A percentile compares a stretch with the other conserved stretches of the same genome.
Evolutionary conservation across 345 rosid genomes (phyloP).

Genomic region (Melastoma malabathricum): DNA sequence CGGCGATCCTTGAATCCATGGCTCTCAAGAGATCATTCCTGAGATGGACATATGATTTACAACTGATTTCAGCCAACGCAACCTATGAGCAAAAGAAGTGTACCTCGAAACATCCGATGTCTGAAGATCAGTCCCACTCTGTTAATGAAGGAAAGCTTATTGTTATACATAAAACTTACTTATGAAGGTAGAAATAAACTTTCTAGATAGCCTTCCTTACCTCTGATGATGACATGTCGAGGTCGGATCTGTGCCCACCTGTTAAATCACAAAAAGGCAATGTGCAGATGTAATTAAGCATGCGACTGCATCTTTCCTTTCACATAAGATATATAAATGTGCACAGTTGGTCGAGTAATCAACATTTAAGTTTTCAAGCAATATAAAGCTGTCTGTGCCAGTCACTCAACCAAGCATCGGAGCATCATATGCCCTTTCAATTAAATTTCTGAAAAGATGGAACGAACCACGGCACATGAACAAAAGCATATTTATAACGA

Average conservation of each 20-base stretch:
- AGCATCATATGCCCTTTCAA: neutral
- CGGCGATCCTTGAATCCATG: conserved; percentile 43
- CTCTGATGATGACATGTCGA: no score
- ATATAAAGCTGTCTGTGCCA: neutral
- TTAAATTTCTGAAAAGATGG: neutral
- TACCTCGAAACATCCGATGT: conserved; percentile 41
- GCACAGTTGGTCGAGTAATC: neutral
- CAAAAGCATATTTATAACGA: no score
- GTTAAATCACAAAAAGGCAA: no score
- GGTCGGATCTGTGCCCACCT: no score
- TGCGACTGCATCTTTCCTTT: no score
- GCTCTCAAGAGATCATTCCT: conserved; percentile 53
- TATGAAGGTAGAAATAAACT: no score
- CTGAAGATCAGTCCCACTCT: conserved; percentile 22
- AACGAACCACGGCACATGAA: neutral
- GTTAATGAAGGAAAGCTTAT: conserved; percentile 10
- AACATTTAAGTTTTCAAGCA: conserved; percentile 1
- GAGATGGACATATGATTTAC: conserved; percentile 8
- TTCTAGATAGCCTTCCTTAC: no score
- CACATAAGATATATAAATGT: no score
- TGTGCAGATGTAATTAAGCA: no score
- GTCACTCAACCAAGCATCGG: neutral
- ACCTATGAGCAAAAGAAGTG: conserved; percentile 8
- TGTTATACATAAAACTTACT: neutral
- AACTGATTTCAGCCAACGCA: conserved; percentile 7